Evolutionary conservation across 1,139 yeast genomes (phyloP), one percentile per base, ranked within the genome.

Genomic region (Candida smagusa): DNA sequence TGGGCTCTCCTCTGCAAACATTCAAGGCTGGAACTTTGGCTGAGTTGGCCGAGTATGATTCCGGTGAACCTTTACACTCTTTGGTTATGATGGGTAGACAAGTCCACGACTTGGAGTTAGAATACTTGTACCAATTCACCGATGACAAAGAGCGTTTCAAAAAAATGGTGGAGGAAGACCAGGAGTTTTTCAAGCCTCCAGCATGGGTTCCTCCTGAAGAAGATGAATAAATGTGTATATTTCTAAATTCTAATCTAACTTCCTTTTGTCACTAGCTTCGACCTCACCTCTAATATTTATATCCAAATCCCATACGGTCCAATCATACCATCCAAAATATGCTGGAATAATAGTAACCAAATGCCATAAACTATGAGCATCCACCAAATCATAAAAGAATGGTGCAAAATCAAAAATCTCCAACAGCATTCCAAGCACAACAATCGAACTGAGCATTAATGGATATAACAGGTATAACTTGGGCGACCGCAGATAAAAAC

Each of bases 331-430:
- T 4, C 76, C 75, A 46, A 52, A 59, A 35, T 53, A 56, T 3
- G 63, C 70, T 31, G 94, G 92, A 52, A 84, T 56, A 3, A 85
- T 81, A 0, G 95, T 85, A 12, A 81, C 79, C 38, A 81, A 66
- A 59, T 90, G 98, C 97, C 97, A 90, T 41, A 90, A 63, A 2
- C 97, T 81, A 59, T 92, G 98, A 0, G 98, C 96, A 61, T 92
- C 98, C 1, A 92, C 58, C 39, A 84, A 71, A 46, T 77, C 82
- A 37, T 58, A 65, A 40, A 79, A 59, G 2, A 70, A 35, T 3
- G 92, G 96, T 5, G 96, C 77, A 55, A 90, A 92, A 59, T 92
- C 98, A 58, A 89, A 84, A 28, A 92, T 65, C 56, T 92, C 98
- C 46, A 90, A 74, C 11, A 83, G 71, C 95, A 89, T 87, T 2